phyloP scores from a whole-genome alignment of 2,329 filamentous ascomycete species.

The Xylariaceae sp. region DNA sequence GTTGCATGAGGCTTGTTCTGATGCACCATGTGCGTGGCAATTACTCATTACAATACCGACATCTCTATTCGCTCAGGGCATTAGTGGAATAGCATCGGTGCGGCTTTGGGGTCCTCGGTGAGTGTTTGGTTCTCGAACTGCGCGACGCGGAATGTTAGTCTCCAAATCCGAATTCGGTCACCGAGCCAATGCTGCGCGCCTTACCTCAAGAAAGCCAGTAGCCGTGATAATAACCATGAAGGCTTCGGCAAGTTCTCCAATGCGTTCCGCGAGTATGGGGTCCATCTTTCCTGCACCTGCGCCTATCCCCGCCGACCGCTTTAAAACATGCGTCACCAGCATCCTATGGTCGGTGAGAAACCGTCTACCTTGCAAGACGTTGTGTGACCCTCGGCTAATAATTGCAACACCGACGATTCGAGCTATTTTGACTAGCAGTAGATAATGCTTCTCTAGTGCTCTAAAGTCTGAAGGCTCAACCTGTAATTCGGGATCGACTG shows the following conservation, averaged over 20 bases:
- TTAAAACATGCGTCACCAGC: slow-evolving; percentile 87
- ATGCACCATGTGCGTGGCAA: neutral
- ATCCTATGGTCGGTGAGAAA: slow-evolving; percentile 85
- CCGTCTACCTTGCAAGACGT: slow-evolving; percentile 76
- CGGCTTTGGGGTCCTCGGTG: slow-evolving; percentile 29
- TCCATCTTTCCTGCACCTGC: slow-evolving; percentile 46
- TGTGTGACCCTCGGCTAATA: slow-evolving; percentile 80
- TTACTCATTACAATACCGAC: neutral
- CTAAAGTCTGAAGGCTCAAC: slow-evolving; percentile 72
- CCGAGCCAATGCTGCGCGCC: neutral
- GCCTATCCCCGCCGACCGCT: slow-evolving; percentile 83
- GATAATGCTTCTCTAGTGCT: slow-evolving; percentile 82
- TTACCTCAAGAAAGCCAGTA: slow-evolving; percentile 85
- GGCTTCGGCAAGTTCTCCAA: slow-evolving; percentile 81
- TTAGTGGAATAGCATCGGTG: slow-evolving; percentile 38
- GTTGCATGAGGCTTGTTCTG: neutral
- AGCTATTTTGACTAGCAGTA: slow-evolving; percentile 78
- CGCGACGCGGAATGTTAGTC: slow-evolving; percentile 24
- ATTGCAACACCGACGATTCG: slow-evolving; percentile 84
- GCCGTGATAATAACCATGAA: slow-evolving; percentile 83
- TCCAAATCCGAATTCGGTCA: neutral
- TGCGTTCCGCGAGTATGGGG: slow-evolving; percentile 59
- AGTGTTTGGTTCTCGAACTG: slow-evolving; percentile 39
- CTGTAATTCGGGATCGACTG: slow-evolving; percentile 90
- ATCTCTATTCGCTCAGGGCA: neutral